Base-by-base conservation (phyloP, 352 stramenopile genomes). In the Pythium dissotocum region DNA sequence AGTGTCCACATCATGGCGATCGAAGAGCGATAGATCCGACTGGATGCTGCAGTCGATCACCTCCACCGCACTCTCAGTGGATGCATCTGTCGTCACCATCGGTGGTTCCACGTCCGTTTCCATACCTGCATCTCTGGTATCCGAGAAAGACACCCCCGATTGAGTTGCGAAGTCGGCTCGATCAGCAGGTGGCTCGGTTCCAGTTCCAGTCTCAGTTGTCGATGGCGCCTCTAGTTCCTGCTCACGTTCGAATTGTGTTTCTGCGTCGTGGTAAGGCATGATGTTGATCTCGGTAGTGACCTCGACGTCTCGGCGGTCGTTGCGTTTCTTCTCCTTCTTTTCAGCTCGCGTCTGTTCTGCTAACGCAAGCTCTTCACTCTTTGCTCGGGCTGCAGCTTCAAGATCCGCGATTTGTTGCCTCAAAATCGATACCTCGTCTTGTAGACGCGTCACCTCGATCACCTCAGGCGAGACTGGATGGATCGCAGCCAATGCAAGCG, bases 381-480 rank as follows among this genome's bases (percentile, higher is more conserved):
- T 30, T 57, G 21, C 42, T 54, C 30, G 36, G 4, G 69, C 56
- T 51, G 63, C 26, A 8, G 26, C 26, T 30, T 59, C 65, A 5
- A 75, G 63, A 7, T 64, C 52, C 3, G 3, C 33, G 12, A 75
- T 61, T 32, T 70, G 49, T 7, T 58, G 24, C 6, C 38, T 61
- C 9, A 75, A 35, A 0, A 36, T 14, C 6, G 59, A 42, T 32
- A 88, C 58, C 52, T 90, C 75, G 9, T 83, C 76, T 49, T 80
- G 72, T 10, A 91, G 66, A 18, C 58, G 54, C 30, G 60, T 63
- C 58, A 89, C 77, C 65, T 88, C 77, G 3, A 53, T 53, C 35
- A 83, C 54, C 14, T 87, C 69, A 9, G 51, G 82, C 32, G 77
- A 53, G 5, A 53, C 21, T 7, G 46, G 46, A 28, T 53, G 60